These are phyloP conservation scores for Breviolum minutum DNA, from an alignment of 73 alveolate genomes.

Conservation along the genomic window DNA sequence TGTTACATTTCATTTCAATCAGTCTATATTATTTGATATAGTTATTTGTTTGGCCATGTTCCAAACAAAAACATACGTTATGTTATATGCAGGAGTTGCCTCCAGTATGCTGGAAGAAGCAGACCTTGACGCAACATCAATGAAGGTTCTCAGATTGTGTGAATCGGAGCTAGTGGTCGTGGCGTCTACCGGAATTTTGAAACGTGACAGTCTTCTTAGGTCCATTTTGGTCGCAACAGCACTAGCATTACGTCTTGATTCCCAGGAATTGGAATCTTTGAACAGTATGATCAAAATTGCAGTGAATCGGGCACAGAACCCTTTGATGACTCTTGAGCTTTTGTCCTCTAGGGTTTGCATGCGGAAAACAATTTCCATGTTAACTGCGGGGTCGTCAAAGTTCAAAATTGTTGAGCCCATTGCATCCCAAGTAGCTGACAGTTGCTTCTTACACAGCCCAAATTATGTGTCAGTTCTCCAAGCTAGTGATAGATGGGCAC, in stretches of 20 bases:
- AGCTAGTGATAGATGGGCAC: neutral
- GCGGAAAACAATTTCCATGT: neutral
- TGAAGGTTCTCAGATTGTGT: neutral
- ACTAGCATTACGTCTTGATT: neutral
- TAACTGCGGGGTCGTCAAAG: neutral
- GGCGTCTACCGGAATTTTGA: neutral
- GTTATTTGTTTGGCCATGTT: neutral
- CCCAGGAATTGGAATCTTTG: conserved; percentile 20
- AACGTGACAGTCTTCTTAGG: neutral
- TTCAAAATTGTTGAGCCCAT: neutral
- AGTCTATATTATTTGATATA: neutral
- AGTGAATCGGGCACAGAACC: neutral
- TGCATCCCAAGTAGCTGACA: neutral
- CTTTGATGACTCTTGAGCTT: neutral
- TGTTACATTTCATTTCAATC: neutral
- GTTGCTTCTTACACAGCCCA: neutral
- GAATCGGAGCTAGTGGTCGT: neutral
- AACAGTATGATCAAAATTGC: conserved; percentile 34
- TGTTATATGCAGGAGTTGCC: neutral
- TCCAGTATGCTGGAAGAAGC: neutral
- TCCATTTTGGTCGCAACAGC: neutral
- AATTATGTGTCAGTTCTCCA: neutral
- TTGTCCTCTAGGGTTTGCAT: conserved; percentile 3
- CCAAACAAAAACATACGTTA: neutral
- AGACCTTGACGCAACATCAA: neutral